phyloP scores from a whole-genome alignment of 2,329 filamentous ascomycete genomes.

The Hymenoscyphus albidus region DNA sequence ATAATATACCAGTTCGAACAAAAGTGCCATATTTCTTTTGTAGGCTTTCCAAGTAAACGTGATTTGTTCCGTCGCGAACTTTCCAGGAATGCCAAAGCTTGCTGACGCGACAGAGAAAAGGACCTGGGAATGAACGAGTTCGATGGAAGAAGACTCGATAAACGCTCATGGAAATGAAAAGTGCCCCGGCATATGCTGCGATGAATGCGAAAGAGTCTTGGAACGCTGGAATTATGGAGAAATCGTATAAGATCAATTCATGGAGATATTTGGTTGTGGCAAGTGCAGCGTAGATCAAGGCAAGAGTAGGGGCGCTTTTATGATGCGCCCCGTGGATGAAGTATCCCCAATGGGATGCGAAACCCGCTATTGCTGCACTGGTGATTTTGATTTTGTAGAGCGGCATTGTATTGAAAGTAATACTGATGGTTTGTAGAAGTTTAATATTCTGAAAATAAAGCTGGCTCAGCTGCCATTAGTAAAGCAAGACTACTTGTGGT shows the following conservation, averaged over 20 bases:
- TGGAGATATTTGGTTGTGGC: background rate
- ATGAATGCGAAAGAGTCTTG: background rate
- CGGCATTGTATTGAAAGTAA: background rate
- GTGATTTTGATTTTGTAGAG: background rate
- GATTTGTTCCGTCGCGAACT: background rate
- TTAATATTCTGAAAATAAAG: background rate
- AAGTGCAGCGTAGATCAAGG: background rate
- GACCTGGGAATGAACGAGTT: background rate
- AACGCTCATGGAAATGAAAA: background rate
- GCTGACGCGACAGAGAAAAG: background rate
- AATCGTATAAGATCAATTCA: background rate
- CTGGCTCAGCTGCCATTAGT: background rate
- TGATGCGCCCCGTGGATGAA: background rate
- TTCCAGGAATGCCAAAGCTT: background rate
- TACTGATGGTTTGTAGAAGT: background rate
- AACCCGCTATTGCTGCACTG: background rate
- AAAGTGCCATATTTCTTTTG: background rate
- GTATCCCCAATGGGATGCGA: background rate
- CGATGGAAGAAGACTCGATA: background rate
- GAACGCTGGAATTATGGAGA: background rate
- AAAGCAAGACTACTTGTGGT: background rate
- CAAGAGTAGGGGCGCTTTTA: background rate
- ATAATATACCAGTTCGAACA: background rate
- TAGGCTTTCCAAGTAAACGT: background rate
- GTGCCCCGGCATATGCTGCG: background rate